Evolutionary conservation across 1,284 basidiomycete species (phyloP), one percentile per base, ranked within the genome.

Genomic region (Sporisorium sorghi): DNA sequence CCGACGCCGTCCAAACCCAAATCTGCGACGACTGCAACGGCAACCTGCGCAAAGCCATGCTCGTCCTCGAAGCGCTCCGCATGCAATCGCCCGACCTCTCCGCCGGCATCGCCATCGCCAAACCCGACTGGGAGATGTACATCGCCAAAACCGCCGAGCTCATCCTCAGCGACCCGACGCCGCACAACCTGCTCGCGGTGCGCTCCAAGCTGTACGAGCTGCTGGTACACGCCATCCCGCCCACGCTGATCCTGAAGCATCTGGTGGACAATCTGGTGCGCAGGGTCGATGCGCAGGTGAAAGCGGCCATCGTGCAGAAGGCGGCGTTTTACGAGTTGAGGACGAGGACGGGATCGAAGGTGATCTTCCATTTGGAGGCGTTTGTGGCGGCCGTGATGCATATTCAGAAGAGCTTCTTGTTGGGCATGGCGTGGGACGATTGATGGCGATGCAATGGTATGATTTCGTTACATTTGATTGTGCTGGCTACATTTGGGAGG

Each of bases 111-210:
- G 92, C 94, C 52, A 93, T 86, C 14, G 86, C 95, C 15, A 94
- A 97, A 85, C 95, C 97, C 14, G 97, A 99, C 83, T 99, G 97
- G 97, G 96, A 99, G 85, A 92, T 91, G n/a, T 99, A 97, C 84
- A 95, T 94, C 77, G 88, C 91, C 76, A 93, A 94, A 84, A 91
- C 97, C 14, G 95, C 93, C n/a, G 93, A 96, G 83, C 85, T 92
- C 80, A 96, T 99, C 77, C 86, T 98, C n/a, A 88, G 90, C 74
- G 93, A 97, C 80, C 97, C 98, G 85, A 90, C 91, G n/a, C 94
- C 97, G 14, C 90, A 91, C 64, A 90, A 91, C 58, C 90, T 99
- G 52, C 92, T 98, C 88, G 93, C 94, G 81, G 92, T 98, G 11
- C 89, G 97, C 58, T 89, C 89, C 37, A 97, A 96, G 86, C 88